Conservation (phyloP, 768 basidiomycete genomes). For the Leccinum longicurvipes region DNA sequence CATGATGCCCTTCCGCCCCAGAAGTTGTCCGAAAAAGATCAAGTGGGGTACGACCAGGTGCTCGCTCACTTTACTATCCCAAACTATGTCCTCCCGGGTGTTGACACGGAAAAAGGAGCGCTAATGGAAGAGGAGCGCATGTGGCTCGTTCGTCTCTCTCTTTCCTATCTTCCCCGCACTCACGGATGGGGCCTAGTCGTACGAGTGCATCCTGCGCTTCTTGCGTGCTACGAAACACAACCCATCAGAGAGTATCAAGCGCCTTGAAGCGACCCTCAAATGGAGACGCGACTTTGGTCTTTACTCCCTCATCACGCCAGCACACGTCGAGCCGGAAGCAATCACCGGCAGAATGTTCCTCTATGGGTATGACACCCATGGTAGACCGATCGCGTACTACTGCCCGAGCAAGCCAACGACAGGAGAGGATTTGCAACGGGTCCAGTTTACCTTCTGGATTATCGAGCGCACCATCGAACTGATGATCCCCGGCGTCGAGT, state of each 20-base stretch:
- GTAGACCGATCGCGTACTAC: slow-evolving; percentile 71
- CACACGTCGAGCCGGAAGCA: too few relatives aligned
- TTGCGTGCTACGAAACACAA: too few relatives aligned
- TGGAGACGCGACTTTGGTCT: too few relatives aligned
- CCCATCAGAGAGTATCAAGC: too few relatives aligned
- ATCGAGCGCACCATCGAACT: slow-evolving; percentile 74
- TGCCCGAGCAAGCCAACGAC: slow-evolving; percentile 75
- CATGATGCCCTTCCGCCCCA: slow-evolving; percentile 29
- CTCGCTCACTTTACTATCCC: slow-evolving; percentile 53
- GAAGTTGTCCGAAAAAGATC: slow-evolving; percentile 44
- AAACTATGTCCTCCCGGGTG: slow-evolving; percentile 51
- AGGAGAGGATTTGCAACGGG: slow-evolving; percentile 61
- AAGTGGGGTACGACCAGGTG: slow-evolving; percentile 50
- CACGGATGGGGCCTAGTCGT: slow-evolving; percentile 34
- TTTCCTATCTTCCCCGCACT: slow-evolving; percentile 13
- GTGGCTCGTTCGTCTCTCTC: slow-evolving; percentile 55
- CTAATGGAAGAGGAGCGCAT: too few relatives aligned
- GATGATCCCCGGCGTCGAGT: slow-evolving; percentile 83
- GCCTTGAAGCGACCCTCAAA: too few relatives aligned
- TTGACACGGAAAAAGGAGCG: slow-evolving; percentile 37
- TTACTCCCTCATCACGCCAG: too few relatives aligned
- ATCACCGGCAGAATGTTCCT: too few relatives aligned
- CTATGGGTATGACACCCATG: too few relatives aligned
- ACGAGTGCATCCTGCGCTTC: slow-evolving; percentile 59
- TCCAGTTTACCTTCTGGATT: slow-evolving; percentile 73